These are phyloP conservation scores for Laburnicola sp. DNA, from an alignment of 2,329 filamentous ascomycete species.

Conservation along the genomic window DNA sequence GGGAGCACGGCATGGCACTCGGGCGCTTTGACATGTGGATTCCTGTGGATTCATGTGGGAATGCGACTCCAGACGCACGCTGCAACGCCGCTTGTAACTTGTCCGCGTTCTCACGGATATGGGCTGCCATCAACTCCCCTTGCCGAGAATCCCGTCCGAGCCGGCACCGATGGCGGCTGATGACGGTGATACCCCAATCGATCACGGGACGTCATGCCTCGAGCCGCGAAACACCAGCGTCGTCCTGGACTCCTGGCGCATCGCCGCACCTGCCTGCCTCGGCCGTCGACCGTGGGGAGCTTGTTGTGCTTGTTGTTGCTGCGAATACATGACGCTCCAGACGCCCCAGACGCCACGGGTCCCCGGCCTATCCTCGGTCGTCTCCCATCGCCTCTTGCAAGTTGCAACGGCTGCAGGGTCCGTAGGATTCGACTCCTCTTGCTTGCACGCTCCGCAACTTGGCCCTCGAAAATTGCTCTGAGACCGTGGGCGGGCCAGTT, in stretches of 20 bases:
- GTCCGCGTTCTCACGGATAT: too few species aligned
- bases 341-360: too few species aligned
- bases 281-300: too few species aligned
- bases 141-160: background rate
- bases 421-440: background rate
- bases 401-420: conserved; percentile 19
- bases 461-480: background rate
- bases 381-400: too few species aligned
- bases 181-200: background rate
- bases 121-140: too few species aligned
- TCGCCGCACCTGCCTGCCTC: conserved; percentile 3
- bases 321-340: too few species aligned
- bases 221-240: background rate
- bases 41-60: too few species aligned
- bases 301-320: too few species aligned
- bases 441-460: background rate
- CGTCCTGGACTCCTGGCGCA: too few species aligned
- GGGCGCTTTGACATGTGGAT: conserved; percentile 4
- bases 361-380: too few species aligned
- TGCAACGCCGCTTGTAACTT: too few species aligned
- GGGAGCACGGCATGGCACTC: background rate
- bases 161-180: background rate
- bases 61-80: background rate
- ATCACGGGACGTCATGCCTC: conserved; percentile 1
- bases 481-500: background rate